Base-by-base conservation (phyloP, 495 filamentous ascomycete genomes). In the Hypomontagnella monticulosa region DNA sequence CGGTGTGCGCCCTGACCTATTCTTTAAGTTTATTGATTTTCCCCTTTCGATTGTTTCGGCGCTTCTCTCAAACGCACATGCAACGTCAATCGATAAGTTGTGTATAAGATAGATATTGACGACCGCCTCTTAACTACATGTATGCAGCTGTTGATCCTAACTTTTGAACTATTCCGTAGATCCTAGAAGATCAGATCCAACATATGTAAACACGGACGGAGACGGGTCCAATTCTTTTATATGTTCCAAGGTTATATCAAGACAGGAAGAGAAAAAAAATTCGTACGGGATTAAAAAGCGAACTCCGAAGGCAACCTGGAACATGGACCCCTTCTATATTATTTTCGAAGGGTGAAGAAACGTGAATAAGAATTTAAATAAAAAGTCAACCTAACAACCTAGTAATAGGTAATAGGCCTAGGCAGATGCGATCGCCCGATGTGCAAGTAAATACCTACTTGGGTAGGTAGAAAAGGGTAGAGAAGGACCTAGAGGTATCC, bases 1-100 rank as follows among this genome's bases (percentile, higher is more conserved):
- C 36, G 61, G 34, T 33, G 37, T 44, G 54, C 34, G 57, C 44
- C 64, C 52, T 57, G 51, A 51, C 55, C 48, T 59, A 6, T 57
- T 36, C 42, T 41, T 58, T 49, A 32, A 41, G 14, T 14, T n/a
- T 11, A 6, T 41, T 44, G 11, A 9, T 14, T 38, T 49, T 50
- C 15, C 6, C 14, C 34, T 23, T 51, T 51, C 10, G 36, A n/a
- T 51, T 20, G 12, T 51, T 60, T 51, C 40, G 46, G 57, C 32
- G 47, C 23, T 27, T 27, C 23, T 27, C 23, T 27, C 23, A 27
- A 27, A 27, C 23, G 23, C 23, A 27, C 23, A 27, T 27, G 23
- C 23, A 27, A 27, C 23, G 23, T 27, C 23, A 27, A 27, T 27
- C 23, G 23, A 27, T 27, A 27, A 27, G 23, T n/a, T n/a, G n/a